phyloP scores from a whole-genome alignment of 768 basidiomycete genomes.

The Leucosporidium scottii region DNA sequence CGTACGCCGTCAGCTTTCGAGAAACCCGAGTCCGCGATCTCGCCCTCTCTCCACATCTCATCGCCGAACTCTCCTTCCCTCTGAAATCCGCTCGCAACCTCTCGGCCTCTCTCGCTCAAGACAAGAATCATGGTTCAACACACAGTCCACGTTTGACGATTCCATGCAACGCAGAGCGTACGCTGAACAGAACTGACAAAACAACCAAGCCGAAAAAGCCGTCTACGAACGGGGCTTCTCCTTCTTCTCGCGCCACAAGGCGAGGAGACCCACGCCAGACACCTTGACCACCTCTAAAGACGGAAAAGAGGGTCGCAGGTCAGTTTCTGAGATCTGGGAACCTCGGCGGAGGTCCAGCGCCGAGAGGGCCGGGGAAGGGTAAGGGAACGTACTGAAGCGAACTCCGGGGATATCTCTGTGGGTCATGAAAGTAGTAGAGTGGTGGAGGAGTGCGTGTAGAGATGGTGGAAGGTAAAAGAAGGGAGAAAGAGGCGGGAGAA shows the following conservation, averaged over 20 bases:
- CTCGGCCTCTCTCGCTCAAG: too few species aligned
- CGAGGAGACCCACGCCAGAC: slow-evolving; percentile 84
- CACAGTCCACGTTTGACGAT: too few species aligned
- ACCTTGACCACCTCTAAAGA: slow-evolving; percentile 87
- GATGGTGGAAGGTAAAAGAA: neutral
- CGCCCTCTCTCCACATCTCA: too few species aligned
- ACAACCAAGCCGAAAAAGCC: neutral
- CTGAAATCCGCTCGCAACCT: too few species aligned
- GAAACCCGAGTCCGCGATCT: too few species aligned
- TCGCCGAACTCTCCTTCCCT: too few species aligned
- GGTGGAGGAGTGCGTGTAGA: neutral
- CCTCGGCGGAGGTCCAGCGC: neutral
- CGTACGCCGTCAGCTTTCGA: too few species aligned
- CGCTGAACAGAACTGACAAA: neutral
- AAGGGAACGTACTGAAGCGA: slow-evolving; percentile 50
- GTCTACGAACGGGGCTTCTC: slow-evolving; percentile 32
- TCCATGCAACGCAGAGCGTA: neutral
- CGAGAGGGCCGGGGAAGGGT: neutral
- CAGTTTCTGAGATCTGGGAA: too few species aligned
- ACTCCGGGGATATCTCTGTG: slow-evolving; percentile 96
- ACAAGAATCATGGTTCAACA: too few species aligned
- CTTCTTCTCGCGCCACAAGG: slow-evolving; percentile 34
- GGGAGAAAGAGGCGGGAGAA: neutral
- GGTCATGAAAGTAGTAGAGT: neutral
- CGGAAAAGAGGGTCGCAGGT: neutral